Conservation (phyloP, 441 rosid genomes). For the Euphorbia corollata region DNA sequence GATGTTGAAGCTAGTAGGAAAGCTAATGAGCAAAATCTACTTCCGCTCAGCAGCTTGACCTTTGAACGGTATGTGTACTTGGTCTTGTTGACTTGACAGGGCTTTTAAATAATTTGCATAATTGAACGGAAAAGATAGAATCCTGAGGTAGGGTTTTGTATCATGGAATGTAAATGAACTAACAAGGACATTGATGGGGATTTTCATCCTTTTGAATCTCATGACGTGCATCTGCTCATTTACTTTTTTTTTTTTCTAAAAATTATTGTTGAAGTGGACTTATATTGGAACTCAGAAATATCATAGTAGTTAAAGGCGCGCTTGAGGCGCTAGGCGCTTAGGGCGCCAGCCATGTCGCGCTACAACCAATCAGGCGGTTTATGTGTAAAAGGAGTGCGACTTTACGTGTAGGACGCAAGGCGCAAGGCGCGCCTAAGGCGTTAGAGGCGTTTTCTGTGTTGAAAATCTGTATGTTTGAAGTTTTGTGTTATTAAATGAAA, state of each 20-base stretch:
- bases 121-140: background rate
- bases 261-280: background rate
- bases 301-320: too few relatives aligned
- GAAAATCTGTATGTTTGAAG: too few relatives aligned
- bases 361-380: too few relatives aligned
- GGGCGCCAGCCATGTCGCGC: too few relatives aligned
- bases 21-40: slow-evolving; percentile 56
- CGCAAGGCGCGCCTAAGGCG: too few relatives aligned
- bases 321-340: too few relatives aligned
- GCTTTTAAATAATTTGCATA: too few relatives aligned
- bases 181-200: background rate
- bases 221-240: background rate
- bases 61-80: slow-evolving; percentile 35
- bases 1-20: slow-evolving; percentile 70
- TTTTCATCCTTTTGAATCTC: background rate
- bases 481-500: too few relatives aligned
- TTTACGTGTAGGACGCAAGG: too few relatives aligned
- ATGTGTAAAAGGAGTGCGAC: too few relatives aligned
- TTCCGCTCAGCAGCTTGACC: slow-evolving; percentile 61
- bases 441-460: too few relatives aligned
- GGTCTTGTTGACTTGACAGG: background rate
- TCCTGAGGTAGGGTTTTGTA: background rate
- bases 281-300: background rate
- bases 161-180: background rate
- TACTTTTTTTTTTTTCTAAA: background rate